A percentile compares a stretch with the other conserved stretches of the same genome.
Conservation (phyloP, 2,329 filamentous ascomycete genomes). For the Neofusicoccum sp. region DNA sequence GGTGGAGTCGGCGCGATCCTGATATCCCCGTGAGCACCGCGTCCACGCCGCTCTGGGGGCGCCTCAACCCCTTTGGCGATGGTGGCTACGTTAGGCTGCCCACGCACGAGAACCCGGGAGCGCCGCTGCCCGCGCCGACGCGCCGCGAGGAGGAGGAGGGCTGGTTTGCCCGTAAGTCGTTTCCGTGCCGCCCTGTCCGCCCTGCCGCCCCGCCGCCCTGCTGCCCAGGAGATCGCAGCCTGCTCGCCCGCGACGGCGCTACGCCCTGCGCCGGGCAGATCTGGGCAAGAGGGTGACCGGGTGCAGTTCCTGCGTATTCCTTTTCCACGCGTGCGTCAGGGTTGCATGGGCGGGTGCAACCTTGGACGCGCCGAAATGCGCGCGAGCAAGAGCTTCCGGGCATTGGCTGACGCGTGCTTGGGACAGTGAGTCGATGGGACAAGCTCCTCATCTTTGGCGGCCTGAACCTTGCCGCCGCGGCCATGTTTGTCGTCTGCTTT, state of each 20-base stretch:
- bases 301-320: slow-evolving; percentile 48
- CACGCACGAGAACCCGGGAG: slow-evolving; percentile 77
- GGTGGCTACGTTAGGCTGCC: slow-evolving; percentile 90
- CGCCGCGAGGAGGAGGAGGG: slow-evolving; percentile 93
- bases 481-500: slow-evolving; percentile 93
- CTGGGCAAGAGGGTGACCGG: slow-evolving; percentile 34
- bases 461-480: slow-evolving; percentile 85
- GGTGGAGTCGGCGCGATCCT: slow-evolving; percentile 84
- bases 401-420: slow-evolving; percentile 16
- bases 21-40: slow-evolving; percentile 75
- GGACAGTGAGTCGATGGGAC: slow-evolving; percentile 93
- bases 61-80: slow-evolving; percentile 85
- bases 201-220: slow-evolving; percentile 2
- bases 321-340: slow-evolving; percentile 37
- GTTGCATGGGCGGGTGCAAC: slow-evolving; percentile 37
- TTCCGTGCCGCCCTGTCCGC: slow-evolving; percentile 18
- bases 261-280: slow-evolving; percentile 28
- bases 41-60: slow-evolving; percentile 74
- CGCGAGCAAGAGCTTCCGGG: background rate
- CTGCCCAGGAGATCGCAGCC: background rate
- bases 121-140: slow-evolving; percentile 80
- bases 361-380: slow-evolving; percentile 12
- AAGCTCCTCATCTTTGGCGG: slow-evolving; percentile 87
- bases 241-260: background rate
- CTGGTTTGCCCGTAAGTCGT: slow-evolving; percentile 88